phyloP scores from a whole-genome alignment of 1,139 yeast species.

The Geotrichum reessii region DNA sequence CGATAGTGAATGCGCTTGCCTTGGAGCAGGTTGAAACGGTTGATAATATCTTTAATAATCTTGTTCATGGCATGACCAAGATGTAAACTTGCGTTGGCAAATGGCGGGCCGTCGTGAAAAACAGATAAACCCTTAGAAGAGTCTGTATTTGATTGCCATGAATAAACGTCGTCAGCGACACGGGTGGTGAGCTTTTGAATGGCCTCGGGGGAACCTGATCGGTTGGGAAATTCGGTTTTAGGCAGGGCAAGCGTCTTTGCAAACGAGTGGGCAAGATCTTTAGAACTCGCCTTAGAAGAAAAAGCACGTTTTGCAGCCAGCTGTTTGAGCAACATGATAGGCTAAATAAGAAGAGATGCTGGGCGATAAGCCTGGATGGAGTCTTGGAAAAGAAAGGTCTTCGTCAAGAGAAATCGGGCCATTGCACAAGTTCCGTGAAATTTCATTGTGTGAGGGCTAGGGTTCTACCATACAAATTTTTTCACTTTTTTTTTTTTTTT shows the following conservation, averaged over 20 bases:
- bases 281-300: constrained; percentile 5
- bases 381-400: neutral
- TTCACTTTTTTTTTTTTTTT: neutral
- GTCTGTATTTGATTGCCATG: constrained; percentile 37
- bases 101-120: constrained; percentile 96
- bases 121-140: constrained; percentile 43
- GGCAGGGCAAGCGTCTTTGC: constrained; percentile 51
- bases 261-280: constrained; percentile 32
- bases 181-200: constrained; percentile 32
- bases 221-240: constrained; percentile 45
- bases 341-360: neutral
- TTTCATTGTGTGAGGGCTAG: neutral
- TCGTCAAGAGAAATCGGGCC: neutral
- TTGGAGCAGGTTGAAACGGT: constrained; percentile 59
- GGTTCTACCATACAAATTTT: neutral
- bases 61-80: constrained; percentile 93
- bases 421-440: neutral
- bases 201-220: constrained; percentile 38
- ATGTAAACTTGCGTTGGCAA: constrained; percentile 92
- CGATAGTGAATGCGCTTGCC: constrained; percentile 61
- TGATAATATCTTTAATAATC: constrained; percentile 76
- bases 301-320: neutral
- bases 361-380: neutral
- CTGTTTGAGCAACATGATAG: constrained; percentile 2
- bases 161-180: constrained; percentile 39